Conservation (phyloP, 331 rosid species). For the Telfairia occidentalis region DNA sequence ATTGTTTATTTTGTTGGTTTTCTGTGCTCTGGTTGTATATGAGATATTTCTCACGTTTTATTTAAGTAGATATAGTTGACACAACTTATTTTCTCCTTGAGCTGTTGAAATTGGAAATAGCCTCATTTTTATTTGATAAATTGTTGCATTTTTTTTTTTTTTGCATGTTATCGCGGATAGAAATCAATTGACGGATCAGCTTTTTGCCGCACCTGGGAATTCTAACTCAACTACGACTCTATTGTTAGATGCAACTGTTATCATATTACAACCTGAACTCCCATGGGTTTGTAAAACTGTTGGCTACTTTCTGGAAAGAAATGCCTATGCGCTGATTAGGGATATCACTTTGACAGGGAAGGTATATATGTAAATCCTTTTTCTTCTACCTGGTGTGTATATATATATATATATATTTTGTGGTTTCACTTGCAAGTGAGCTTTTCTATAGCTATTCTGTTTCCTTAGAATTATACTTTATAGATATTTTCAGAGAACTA, state of each 20-base stretch:
- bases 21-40: neutral
- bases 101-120: neutral
- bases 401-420: too few relatives aligned
- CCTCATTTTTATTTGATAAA: neutral
- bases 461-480: neutral
- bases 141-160: neutral
- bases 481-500: conserved; percentile 14
- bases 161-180: conserved; percentile 31
- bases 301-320: conserved; percentile 56
- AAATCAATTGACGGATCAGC: conserved; percentile 53
- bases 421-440: neutral
- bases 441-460: neutral
- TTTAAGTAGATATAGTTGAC: neutral
- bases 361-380: conserved; percentile 33
- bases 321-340: conserved; percentile 48
- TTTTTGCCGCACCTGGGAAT: conserved; percentile 41
- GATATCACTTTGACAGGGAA: conserved; percentile 60
- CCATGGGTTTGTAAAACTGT: conserved; percentile 84
- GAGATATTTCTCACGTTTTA: neutral
- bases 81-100: neutral
- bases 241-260: conserved; percentile 52
- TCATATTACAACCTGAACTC: conserved; percentile 54
- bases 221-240: conserved; percentile 35
- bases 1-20: neutral
- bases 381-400: neutral